phyloP scores from a whole-genome alignment of 441 rosid species.

The Populus hybrid region DNA sequence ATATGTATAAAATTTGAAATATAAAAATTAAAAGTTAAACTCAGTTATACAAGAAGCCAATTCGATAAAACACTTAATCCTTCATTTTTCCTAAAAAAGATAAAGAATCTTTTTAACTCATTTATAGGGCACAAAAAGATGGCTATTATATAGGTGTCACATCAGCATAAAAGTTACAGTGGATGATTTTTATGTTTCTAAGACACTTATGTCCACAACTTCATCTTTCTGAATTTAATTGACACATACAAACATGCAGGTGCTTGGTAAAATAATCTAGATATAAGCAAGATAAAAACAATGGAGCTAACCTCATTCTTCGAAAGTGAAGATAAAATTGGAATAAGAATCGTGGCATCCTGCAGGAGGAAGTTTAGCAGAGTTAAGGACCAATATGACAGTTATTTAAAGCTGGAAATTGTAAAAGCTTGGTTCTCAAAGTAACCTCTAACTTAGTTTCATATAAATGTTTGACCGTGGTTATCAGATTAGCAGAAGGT shows the following conservation, averaged over 20 bases:
- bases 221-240: background rate
- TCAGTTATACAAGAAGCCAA: background rate
- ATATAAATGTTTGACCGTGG: conserved; percentile 92
- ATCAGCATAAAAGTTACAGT: background rate
- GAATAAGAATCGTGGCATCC: conserved; percentile 97
- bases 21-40: background rate
- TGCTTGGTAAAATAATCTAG: background rate
- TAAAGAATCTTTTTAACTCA: no score
- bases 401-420: conserved; percentile 9
- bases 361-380: conserved; percentile 35
- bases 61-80: background rate
- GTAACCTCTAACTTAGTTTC: conserved; percentile 94
- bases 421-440: conserved; percentile 6
- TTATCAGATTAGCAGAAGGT: conserved; percentile 78
- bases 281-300: conserved; percentile 7
- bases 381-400: background rate
- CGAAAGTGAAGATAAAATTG: conserved; percentile 92
- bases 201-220: background rate
- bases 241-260: background rate
- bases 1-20: background rate
- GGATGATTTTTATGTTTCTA: background rate
- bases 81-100: background rate
- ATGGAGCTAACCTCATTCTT: conserved; percentile 72
- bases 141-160: background rate
- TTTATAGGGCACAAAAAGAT: background rate